A percentile compares a stretch with the other conserved stretches of the same genome.
Evolutionary conservation across 371 early-diverging fungal species (phyloP).

Genomic region (Lichtheimia corymbifera): DNA sequence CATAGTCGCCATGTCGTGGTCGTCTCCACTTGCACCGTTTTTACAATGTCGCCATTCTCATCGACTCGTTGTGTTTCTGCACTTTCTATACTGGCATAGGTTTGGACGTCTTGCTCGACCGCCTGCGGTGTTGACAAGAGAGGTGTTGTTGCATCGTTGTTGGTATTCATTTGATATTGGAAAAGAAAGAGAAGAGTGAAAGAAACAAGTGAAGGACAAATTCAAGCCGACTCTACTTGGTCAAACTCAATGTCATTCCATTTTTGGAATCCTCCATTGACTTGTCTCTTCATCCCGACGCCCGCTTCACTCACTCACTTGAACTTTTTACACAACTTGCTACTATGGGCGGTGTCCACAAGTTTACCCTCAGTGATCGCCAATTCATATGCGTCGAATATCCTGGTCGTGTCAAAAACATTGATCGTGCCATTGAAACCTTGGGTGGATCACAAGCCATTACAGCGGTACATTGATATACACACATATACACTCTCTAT

Average conservation of each 20-base stretch:
- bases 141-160: conserved; percentile 7
- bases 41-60: conserved; percentile 4
- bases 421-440: conserved; percentile 44
- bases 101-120: not conserved
- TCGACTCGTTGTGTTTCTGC: conserved; percentile 1
- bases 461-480: conserved; percentile 20
- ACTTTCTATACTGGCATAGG: not conserved
- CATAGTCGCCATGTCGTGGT: conserved; percentile 30
- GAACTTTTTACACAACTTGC: too few relatives aligned
- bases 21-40: not conserved
- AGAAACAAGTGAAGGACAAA: not conserved
- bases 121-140: conserved; percentile 15
- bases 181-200: conserved; percentile 4
- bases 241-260: not conserved
- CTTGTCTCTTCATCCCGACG: not conserved
- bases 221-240: not conserved
- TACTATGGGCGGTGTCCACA: not conserved
- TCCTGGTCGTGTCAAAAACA: conserved; percentile 54
- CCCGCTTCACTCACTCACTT: not conserved
- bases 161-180: conserved; percentile 1
- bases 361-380: conserved; percentile 14
- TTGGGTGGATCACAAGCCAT: conserved; percentile 54
- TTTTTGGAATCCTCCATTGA: not conserved
- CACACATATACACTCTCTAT: too few relatives aligned
- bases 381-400: conserved; percentile 59